Conservation (phyloP, 495 filamentous ascomycete species). For the Opeltia flavorubescens region DNA sequence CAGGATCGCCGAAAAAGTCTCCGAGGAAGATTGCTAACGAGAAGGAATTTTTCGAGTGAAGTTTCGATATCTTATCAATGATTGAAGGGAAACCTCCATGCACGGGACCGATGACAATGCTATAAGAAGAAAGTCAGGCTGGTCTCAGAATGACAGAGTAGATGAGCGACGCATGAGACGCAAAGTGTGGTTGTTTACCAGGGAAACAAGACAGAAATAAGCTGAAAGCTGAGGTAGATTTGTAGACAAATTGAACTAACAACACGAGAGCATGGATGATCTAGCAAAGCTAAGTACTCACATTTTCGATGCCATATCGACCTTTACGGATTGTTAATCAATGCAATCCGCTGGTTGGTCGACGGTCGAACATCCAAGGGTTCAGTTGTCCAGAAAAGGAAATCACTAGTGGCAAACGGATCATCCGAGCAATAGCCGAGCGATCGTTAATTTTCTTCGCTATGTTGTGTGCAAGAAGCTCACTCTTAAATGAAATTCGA, state of each 20-base stretch:
- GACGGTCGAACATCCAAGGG: neutral
- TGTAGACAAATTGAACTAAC: neutral
- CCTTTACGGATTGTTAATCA: neutral
- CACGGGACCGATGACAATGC: slow-evolving; percentile 66
- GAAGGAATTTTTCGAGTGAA: slow-evolving; percentile 78
- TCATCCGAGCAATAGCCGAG: neutral
- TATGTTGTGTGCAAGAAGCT: neutral
- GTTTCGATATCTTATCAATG: slow-evolving; percentile 61
- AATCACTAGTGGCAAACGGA: neutral
- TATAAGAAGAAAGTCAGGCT: slow-evolving; percentile 20
- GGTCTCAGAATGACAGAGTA: too few relatives aligned
- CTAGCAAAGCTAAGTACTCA: slow-evolving; percentile 27
- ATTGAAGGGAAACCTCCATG: slow-evolving; percentile 57
- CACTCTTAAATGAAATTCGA: neutral
- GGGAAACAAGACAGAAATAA: neutral
- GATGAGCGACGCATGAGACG: neutral
- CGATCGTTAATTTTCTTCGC: neutral
- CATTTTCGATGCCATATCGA: slow-evolving; percentile 57
- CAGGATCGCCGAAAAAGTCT: slow-evolving; percentile 50
- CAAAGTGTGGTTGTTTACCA: neutral
- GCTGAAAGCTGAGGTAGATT: neutral
- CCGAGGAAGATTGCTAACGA: slow-evolving; percentile 71
- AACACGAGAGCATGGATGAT: too few relatives aligned
- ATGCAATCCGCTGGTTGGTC: too few relatives aligned
- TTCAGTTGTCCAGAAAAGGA: neutral